A percentile compares a stretch with the other conserved stretches of the same genome.
Evolutionary conservation across 805 yeast genomes (phyloP).

Genomic region (Ogataea glucozyma): DNA sequence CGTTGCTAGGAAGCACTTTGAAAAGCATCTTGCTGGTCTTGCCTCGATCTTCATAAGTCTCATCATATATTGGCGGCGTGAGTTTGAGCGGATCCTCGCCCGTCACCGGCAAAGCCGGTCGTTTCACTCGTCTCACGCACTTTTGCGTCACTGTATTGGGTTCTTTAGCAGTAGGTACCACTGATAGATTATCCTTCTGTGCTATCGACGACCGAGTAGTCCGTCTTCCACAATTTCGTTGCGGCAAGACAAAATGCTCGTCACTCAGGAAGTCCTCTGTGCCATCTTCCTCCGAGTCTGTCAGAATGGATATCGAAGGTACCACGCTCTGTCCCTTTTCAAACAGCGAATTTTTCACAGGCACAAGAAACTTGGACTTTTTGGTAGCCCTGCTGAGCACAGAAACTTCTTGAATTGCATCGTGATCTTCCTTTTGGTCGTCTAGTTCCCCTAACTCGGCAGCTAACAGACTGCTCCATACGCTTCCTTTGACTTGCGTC

Average conservation of each 20-base stretch:
- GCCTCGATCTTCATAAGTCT: constrained; percentile 15
- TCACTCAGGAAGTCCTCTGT: constrained; percentile 10
- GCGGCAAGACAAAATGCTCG: constrained; percentile 5
- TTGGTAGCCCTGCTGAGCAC: constrained; percentile 10
- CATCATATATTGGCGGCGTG: constrained; percentile 19
- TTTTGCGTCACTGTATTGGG: constrained; percentile 1
- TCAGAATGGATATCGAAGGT: constrained; percentile 19
- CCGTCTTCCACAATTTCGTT: constrained; percentile 15
- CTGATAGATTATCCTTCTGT: constrained; percentile 21
- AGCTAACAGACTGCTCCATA: constrained; percentile 43
- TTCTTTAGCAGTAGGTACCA: constrained; percentile 3
- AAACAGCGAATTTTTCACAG: background rate
- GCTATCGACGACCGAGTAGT: constrained; percentile 25
- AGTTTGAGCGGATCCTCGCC: constrained; percentile 23
- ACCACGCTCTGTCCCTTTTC: constrained; percentile 7
- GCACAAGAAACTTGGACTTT: constrained; percentile 4
- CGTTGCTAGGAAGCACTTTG: constrained; percentile 16
- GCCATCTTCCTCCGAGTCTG: constrained; percentile 23
- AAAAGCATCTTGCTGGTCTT: constrained; percentile 11
- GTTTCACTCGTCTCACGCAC: constrained; percentile 10
- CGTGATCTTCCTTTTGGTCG: constrained; percentile 5
- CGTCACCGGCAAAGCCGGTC: constrained; percentile 7
- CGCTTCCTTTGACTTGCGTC: constrained; percentile 25
- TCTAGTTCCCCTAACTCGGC: constrained; percentile 27
- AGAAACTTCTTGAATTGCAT: background rate